phyloP scores from a whole-genome alignment of 1,139 yeast species.

The Scheffersomyces segobiensis region DNA sequence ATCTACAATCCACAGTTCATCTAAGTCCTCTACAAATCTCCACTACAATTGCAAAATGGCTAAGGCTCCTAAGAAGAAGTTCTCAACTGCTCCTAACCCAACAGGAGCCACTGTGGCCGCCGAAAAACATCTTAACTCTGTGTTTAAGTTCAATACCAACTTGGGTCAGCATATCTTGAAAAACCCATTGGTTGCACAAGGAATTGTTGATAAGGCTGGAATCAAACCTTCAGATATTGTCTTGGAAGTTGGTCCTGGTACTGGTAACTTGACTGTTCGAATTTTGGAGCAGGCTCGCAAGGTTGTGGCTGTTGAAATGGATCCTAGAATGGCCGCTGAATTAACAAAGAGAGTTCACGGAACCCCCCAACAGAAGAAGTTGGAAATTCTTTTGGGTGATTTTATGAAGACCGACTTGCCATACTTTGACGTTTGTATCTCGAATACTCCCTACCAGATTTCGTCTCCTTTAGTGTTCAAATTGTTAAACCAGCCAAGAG shows the following conservation, averaged over 20 bases:
- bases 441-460: slow-evolving; percentile 96
- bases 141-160: slow-evolving; percentile 93
- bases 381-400: slow-evolving; percentile 91
- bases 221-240: slow-evolving; percentile 91
- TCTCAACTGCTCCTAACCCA: slow-evolving; percentile 41
- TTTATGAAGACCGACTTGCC: slow-evolving; percentile 96
- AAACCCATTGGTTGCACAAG: slow-evolving; percentile 96
- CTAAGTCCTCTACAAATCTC: too few relatives aligned
- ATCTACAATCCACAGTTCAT: neutral
- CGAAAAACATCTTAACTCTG: slow-evolving; percentile 73
- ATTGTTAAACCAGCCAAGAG: slow-evolving; percentile 83
- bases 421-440: slow-evolving; percentile 91
- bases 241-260: slow-evolving; percentile 98
- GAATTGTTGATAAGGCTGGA: slow-evolving; percentile 94
- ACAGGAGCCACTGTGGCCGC: slow-evolving; percentile 58
- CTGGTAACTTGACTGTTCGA: slow-evolving; percentile 94
- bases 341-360: slow-evolving; percentile 97
- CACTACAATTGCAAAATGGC: slow-evolving; percentile 36
- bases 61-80: slow-evolving; percentile 56
- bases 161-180: slow-evolving; percentile 96
- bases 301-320: slow-evolving; percentile 96
- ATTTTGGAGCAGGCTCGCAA: slow-evolving; percentile 89
- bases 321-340: slow-evolving; percentile 99
- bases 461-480: slow-evolving; percentile 96
- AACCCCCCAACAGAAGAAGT: slow-evolving; percentile 85